Percentiles rank a stretch among this genome's conserved stretches.
Evolutionary conservation across 169 alveolate genomes (phyloP).

Genomic region (Theileria sp.): DNA sequence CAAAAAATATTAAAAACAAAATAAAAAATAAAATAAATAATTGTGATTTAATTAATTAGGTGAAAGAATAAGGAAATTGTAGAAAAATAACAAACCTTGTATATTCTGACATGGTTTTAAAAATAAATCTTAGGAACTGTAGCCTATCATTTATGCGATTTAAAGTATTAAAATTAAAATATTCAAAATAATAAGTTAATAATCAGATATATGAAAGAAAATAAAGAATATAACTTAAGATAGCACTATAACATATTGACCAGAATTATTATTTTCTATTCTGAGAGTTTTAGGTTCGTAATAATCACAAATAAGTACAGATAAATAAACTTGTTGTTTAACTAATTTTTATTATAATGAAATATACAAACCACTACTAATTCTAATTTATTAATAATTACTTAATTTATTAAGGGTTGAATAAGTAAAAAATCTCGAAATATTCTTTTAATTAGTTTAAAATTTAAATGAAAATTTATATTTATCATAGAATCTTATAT

Average conservation of each 20-base stretch:
- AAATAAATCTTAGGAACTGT: neutral
- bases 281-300: neutral
- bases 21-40: neutral
- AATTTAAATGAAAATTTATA: neutral
- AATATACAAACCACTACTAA: neutral
- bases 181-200: neutral
- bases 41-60: neutral
- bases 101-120: conserved; percentile 49
- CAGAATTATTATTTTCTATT: neutral
- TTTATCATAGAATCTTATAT: neutral
- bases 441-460: neutral
- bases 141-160: conserved; percentile 8
- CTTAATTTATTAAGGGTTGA: neutral
- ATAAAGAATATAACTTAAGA: neutral
- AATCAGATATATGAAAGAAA: neutral
- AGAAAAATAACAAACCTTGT: conserved; percentile 46
- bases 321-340: neutral
- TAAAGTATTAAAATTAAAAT: neutral
- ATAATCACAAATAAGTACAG: neutral
- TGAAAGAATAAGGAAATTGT: neutral
- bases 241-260: neutral
- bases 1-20: neutral
- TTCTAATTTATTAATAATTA: neutral
- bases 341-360: no score
- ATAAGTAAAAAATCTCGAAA: neutral